Base-by-base conservation (phyloP, 345 rosid species). In the Eucalyptus shirleyi region DNA sequence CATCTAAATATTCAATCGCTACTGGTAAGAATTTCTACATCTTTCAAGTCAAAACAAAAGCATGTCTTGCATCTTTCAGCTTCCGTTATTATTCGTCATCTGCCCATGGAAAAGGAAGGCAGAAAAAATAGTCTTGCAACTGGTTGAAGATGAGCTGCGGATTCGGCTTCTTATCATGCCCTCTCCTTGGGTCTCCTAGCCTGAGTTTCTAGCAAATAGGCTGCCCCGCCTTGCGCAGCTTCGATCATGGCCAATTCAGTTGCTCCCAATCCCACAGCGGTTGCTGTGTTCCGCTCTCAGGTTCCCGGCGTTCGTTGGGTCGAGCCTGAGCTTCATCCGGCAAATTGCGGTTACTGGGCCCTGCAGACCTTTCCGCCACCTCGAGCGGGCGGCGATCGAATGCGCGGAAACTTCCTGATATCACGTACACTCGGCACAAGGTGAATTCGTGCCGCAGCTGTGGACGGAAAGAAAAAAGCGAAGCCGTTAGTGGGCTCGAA, bases 341-440 rank as follows among this genome's bases (percentile, higher is more conserved):
- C 45, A 50, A 17, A 47, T 49, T 44, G 26, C 21, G 88, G 42
- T 90, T 91, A 50, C 86, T 91, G 32, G 40, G 91, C 86, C 85
- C 67, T 89, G 85, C 93, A 17, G 82, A 56, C 88, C 91, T 88
- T 50, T 91, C 88, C 87, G 86, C 88, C 44, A 67, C 86, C 92
- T 91, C 97, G 28, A 90, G 90, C 10, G 99, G 99, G 86, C 99
- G 99, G 87, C 99, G 95, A 86, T 98, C 99, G 88, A 97, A 98
- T 47, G 99, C 98, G 56, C 95, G 94, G 34, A 89, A 92, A 94
- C 92, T 94, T 91, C 98, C 98, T 19, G 98, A 95, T 87, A 93
- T 89, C 90, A 96, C 92, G 85, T 97, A 97, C 90, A 98, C 93
- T 50, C 99, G 96, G 90, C 99, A 97, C 93, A 98, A 88, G 89